A percentile compares a stretch with the other conserved stretches of the same genome.
These are phyloP conservation scores for Drosera capensis DNA, from an alignment of 148 eudicot species.

Conservation along the genomic window DNA sequence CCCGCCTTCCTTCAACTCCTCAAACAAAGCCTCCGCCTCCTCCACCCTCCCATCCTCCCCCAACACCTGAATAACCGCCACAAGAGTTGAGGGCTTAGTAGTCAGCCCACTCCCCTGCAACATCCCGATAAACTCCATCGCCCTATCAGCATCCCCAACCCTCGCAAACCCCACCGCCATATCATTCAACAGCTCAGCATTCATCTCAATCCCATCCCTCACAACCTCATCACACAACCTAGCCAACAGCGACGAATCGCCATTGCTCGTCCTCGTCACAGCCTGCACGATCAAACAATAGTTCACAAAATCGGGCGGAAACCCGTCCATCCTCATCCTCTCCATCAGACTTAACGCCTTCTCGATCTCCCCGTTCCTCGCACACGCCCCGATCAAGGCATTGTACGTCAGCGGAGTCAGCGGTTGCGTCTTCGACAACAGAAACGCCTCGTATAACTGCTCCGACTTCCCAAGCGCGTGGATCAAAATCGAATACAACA, in stretches of 20 bases:
- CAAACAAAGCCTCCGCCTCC: conserved; percentile 88
- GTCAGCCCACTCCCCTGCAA: conserved; percentile 77
- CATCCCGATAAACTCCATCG: conserved; percentile 38
- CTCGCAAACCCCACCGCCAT: conserved; percentile 70
- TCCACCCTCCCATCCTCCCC: conserved; percentile 64
- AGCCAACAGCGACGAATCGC: conserved; percentile 44
- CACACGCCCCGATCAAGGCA: conserved; percentile 84
- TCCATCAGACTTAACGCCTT: conserved; percentile 63
- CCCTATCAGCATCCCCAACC: conserved; percentile 58
- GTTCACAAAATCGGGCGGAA: conserved; percentile 62
- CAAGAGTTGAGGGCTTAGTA: conserved; percentile 43
- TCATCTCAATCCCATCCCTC: conserved; percentile 52
- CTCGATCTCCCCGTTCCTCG: conserved; percentile 63
- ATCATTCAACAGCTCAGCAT: conserved; percentile 73
- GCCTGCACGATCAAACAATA: conserved; percentile 71
- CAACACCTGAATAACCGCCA: conserved; percentile 46
- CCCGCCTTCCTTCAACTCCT: conserved; percentile 89
- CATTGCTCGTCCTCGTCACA: conserved; percentile 24
- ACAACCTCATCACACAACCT: conserved; percentile 53
- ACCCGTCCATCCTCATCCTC: conserved; percentile 67
- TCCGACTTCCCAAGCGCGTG: conserved; percentile 68
- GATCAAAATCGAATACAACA: conserved; percentile 71
- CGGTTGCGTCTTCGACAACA: conserved; percentile 46
- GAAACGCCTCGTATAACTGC: conserved; percentile 74
- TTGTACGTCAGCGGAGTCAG: conserved; percentile 75